A percentile compares a stretch with the other conserved stretches of the same genome.
Evolutionary conservation across 2,329 filamentous ascomycete genomes (phyloP).

Genomic region (Corynespora cassiicola): DNA sequence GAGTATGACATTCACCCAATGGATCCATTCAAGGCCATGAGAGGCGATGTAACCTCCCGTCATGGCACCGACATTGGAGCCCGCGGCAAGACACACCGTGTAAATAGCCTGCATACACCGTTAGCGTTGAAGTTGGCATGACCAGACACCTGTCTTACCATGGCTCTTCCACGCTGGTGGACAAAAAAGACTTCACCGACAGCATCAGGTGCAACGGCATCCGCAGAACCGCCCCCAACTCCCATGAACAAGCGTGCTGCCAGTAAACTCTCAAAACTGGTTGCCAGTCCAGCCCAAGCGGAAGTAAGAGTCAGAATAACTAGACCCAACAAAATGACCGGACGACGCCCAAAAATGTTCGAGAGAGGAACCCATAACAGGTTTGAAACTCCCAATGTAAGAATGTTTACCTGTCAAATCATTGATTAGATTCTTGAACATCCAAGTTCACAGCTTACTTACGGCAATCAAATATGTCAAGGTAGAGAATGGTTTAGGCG

Average conservation of each 20-base stretch:
- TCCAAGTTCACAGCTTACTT: too few relatives aligned
- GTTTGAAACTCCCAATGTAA: slow-evolving; percentile 48
- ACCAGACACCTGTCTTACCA: slow-evolving; percentile 28
- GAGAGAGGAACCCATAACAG: slow-evolving; percentile 50
- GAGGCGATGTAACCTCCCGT: slow-evolving; percentile 49
- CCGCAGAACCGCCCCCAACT: slow-evolving; percentile 43
- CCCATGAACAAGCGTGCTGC: slow-evolving; percentile 48
- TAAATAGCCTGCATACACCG: slow-evolving; percentile 43
- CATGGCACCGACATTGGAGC: slow-evolving; percentile 47
- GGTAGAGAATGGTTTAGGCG: slow-evolving; percentile 35
- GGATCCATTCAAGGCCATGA: slow-evolving; percentile 46
- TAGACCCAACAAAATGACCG: slow-evolving; percentile 44
- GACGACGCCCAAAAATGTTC: slow-evolving; percentile 49
- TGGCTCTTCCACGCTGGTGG: slow-evolving; percentile 49
- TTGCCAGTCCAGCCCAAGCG: slow-evolving; percentile 51
- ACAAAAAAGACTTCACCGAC: slow-evolving; percentile 52
- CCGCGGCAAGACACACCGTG: slow-evolving; percentile 47
- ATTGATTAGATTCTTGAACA: not conserved
- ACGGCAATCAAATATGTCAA: slow-evolving; percentile 47
- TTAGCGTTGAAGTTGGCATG: not conserved
- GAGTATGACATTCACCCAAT: slow-evolving; percentile 50
- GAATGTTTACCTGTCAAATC: slow-evolving; percentile 34
- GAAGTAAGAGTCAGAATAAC: slow-evolving; percentile 40
- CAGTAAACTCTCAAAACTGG: slow-evolving; percentile 42
- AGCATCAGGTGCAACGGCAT: slow-evolving; percentile 49